A percentile compares a stretch with the other conserved stretches of the same genome.
These are phyloP conservation scores for Serendipita sp. DNA, from an alignment of 768 basidiomycete species.

Conservation along the genomic window DNA sequence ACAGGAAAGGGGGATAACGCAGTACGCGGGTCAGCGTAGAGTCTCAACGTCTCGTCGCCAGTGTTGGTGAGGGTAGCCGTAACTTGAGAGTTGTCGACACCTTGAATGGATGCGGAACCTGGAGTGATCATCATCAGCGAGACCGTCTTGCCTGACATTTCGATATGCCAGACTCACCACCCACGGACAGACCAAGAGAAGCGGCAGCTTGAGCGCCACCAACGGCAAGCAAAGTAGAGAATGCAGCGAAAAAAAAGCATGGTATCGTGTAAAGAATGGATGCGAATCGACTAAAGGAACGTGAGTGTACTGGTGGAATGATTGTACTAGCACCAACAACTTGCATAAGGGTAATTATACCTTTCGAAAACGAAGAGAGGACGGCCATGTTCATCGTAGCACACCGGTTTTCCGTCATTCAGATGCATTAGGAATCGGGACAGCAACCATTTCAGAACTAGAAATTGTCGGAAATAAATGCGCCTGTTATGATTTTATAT, in stretches of 20 bases:
- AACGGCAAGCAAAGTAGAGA: neutral
- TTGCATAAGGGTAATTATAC: neutral
- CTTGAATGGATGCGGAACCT: constrained; percentile 9
- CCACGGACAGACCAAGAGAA: neutral
- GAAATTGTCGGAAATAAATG: too few species aligned
- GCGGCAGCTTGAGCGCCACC: neutral
- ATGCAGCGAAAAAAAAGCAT: neutral
- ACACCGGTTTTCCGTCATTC: too few species aligned
- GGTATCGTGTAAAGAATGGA: neutral
- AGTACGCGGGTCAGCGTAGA: constrained; percentile 31
- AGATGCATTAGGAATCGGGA: too few species aligned
- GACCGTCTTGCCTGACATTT: neutral
- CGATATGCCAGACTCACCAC: neutral
- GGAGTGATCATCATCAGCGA: neutral
- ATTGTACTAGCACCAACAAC: neutral
- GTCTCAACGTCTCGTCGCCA: constrained; percentile 29
- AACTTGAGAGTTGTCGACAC: constrained; percentile 27
- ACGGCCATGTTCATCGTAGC: too few species aligned
- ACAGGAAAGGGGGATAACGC: constrained; percentile 25
- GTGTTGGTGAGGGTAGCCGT: constrained; percentile 28
- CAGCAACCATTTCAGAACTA: too few species aligned
- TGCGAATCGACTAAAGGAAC: neutral
- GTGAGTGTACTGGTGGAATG: neutral
- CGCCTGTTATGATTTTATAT: too few species aligned
- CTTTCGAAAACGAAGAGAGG: too few species aligned